These are phyloP conservation scores for Smallanthus sonchifolius DNA, from an alignment of 129 eudicot species.

Conservation along the genomic window DNA sequence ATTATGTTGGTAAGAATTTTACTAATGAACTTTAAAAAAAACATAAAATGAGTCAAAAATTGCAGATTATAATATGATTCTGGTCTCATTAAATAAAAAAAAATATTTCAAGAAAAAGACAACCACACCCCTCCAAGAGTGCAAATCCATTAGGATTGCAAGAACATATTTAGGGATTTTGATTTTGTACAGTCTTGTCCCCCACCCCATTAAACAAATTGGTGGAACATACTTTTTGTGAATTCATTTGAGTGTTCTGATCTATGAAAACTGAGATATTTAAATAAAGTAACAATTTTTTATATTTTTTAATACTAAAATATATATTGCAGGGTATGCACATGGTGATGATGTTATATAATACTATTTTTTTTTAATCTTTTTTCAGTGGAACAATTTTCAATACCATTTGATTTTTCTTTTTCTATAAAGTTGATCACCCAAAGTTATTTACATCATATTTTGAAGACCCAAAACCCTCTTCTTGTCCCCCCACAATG, in stretches of 20 bases:
- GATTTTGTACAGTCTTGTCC: conserved; percentile 24
- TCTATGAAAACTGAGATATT: neutral
- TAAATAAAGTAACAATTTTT: neutral
- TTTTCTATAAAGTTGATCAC: conserved; percentile 10
- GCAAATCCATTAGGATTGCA: conserved; percentile 30
- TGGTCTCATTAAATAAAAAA: conserved; percentile 13
- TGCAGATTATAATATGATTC: conserved; percentile 4
- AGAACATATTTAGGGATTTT: conserved; percentile 24
- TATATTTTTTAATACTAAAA: neutral
- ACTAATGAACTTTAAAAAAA: conserved; percentile 1
- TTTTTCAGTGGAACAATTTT: neutral
- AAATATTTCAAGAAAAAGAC: neutral
- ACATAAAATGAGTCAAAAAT: conserved; percentile 8
- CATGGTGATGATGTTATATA: too few species aligned
- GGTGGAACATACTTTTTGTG: conserved; percentile 9
- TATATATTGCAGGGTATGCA: neutral
- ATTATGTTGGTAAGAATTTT: conserved; percentile 11
- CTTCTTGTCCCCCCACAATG: conserved; percentile 15
- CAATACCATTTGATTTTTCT: neutral
- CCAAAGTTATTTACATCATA: conserved; percentile 23
- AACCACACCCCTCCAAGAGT: conserved; percentile 20
- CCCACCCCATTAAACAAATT: conserved; percentile 22
- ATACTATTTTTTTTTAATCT: neutral
- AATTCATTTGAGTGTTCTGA: neutral
- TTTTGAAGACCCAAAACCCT: conserved; percentile 11